Evolutionary conservation across 2,329 filamentous ascomycete genomes (phyloP).

Genomic region (Aspergillus pseudonomiae): DNA sequence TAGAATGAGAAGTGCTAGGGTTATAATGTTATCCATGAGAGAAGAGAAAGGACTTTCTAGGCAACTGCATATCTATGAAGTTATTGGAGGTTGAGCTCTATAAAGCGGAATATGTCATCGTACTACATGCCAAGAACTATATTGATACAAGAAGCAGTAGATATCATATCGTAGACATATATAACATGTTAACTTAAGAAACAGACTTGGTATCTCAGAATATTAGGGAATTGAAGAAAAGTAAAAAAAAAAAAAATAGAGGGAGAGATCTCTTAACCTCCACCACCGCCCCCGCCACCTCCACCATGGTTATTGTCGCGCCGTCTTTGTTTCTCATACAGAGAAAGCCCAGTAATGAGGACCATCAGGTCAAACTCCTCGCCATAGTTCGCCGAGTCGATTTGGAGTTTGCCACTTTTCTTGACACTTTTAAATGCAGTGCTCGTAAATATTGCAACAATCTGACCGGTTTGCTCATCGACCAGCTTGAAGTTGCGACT

Average conservation of each 20-base stretch:
- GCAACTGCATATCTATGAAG: neutral
- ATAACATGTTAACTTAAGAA: neutral
- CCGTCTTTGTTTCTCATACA: conserved; percentile 30
- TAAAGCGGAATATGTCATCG: conserved; percentile 10
- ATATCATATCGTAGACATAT: neutral
- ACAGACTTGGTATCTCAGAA: conserved; percentile 10
- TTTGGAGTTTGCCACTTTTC: conserved; percentile 36
- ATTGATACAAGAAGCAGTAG: too few relatives aligned
- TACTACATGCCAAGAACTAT: neutral
- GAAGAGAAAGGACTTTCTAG: neutral
- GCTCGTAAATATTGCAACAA: conserved; percentile 37
- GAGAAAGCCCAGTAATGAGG: conserved; percentile 29
- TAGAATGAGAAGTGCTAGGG: neutral
- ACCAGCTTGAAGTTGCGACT: conserved; percentile 38
- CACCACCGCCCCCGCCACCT: conserved; percentile 17
- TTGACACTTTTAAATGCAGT: conserved; percentile 30
- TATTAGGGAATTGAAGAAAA: neutral
- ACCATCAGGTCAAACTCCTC: conserved; percentile 34
- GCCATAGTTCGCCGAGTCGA: conserved; percentile 29
- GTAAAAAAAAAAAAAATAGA: neutral
- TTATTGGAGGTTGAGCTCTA: neutral
- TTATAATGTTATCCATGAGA: neutral
- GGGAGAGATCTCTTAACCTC: conserved; percentile 1
- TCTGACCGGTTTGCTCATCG: conserved; percentile 30
- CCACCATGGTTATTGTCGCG: conserved; percentile 14